phyloP scores from a whole-genome alignment of 108 stramenopile genomes.

The Skeletonema tropicum region DNA sequence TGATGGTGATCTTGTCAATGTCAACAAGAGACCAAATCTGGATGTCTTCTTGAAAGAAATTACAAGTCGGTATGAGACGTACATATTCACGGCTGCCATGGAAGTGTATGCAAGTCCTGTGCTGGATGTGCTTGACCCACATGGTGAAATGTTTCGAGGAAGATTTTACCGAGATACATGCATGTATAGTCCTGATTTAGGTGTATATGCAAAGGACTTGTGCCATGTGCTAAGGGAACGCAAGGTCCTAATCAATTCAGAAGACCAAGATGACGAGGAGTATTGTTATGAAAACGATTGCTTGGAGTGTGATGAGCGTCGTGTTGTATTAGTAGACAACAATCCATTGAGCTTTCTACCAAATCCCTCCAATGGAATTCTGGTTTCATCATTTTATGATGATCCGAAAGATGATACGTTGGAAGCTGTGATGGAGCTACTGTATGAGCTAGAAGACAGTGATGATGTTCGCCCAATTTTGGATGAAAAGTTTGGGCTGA shows the following conservation, averaged over 20 bases:
- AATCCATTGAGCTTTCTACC: slow-evolving; percentile 92
- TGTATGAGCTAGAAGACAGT: slow-evolving; percentile 84
- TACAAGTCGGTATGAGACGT: slow-evolving; percentile 84
- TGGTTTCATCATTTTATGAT: slow-evolving; percentile 97
- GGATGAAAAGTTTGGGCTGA: slow-evolving; percentile 83
- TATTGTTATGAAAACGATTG: slow-evolving; percentile 4
- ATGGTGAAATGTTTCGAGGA: slow-evolving; percentile 75
- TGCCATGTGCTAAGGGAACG: slow-evolving; percentile 65
- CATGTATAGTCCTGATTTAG: slow-evolving; percentile 64
- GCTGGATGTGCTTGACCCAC: slow-evolving; percentile 92
- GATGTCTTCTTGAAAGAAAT: slow-evolving; percentile 86
- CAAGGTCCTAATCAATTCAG: slow-evolving; percentile 13
- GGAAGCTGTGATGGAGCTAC: slow-evolving; percentile 87
- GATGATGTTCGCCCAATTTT: slow-evolving; percentile 93
- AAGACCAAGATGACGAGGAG: not conserved
- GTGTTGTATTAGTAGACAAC: slow-evolving; percentile 97
- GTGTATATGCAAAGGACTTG: slow-evolving; percentile 90
- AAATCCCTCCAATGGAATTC: slow-evolving; percentile 97
- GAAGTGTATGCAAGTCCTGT: slow-evolving; percentile 92
- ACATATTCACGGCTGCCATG: slow-evolving; percentile 98
- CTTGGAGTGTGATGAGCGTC: slow-evolving; percentile 48
- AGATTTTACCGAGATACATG: slow-evolving; percentile 94
- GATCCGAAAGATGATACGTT: slow-evolving; percentile 94
- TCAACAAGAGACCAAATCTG: slow-evolving; percentile 94
- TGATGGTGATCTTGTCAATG: slow-evolving; percentile 88